Evolutionary conservation across 148 eudicot genomes (phyloP), one percentile per base, ranked within the genome.

Genomic region (Chenopodium album): DNA sequence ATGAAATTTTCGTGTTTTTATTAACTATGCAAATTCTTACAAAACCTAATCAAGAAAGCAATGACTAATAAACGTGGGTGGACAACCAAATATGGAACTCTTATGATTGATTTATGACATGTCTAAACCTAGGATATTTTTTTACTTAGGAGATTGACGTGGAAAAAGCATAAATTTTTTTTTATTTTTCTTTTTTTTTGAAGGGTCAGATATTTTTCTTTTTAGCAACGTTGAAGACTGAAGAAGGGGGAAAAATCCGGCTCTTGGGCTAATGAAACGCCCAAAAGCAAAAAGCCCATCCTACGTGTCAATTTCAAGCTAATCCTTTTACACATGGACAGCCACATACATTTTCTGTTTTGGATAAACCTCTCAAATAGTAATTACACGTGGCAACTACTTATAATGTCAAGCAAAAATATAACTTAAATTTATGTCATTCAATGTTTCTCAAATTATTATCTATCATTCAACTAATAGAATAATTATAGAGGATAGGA

Each of bases 221-320:
- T 12, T 29, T 7, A 31, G 75, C 7, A 20, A 70, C 73, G 5
- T 3, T 50, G 54, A 46, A 50, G 41, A 34, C 47, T 6, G 28
- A 78, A 75, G 34, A 74, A 4, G 4, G 48, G 37, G 17, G 32
- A 23, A 12, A 73, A 82, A 73, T 64, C 37, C 82, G 89, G 73
- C 89, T 71, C 83, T 87, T 87, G 86, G 84, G 59, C 73, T 23
- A 3, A 12, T 66, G 86, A 79, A 87, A 67, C 80, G 87, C 17
- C 76, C n/a, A 29, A 5, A 3, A 16, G 26, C 48, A 9, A 13
- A 7, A 72, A 23, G 14, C 28, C 19, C 14, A 60, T 87, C 87
- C 85, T 64, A 80, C 84, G 86, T 87, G 89, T 81, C 80, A 28
- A 10, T 68, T 87, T 84, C 46, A 71, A 75, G 17, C 82, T 79